Percentiles rank a stretch among this genome's conserved stretches.
phyloP scores from a whole-genome alignment of 345 rosid species.

The Xanthoceras sorbifolium region DNA sequence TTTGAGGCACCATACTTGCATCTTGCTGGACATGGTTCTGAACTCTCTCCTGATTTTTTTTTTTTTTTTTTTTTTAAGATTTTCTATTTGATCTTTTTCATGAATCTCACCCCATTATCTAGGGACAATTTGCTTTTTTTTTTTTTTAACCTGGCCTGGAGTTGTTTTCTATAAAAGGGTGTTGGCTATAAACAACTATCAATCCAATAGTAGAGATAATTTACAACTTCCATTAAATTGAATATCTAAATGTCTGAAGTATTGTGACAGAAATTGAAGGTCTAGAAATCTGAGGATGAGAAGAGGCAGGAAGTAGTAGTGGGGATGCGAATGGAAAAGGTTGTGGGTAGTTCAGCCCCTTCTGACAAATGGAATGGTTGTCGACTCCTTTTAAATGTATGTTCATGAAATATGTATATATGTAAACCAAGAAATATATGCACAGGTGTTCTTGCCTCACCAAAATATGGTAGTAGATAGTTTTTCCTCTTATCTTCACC shows the following conservation, averaged over 20 bases:
- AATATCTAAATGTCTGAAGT: background rate
- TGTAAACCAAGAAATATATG: background rate
- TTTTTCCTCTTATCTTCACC: background rate
- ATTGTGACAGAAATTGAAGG: slow-evolving; percentile 46
- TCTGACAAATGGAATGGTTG: slow-evolving; percentile 17
- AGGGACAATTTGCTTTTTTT: background rate
- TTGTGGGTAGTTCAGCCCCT: slow-evolving; percentile 25
- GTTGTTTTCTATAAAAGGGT: background rate
- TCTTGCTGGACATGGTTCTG: background rate
- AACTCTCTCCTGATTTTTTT: background rate
- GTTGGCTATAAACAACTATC: background rate
- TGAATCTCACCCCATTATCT: background rate
- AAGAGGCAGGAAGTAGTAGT: slow-evolving; percentile 24
- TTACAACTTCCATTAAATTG: too few relatives aligned
- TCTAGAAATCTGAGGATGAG: slow-evolving; percentile 29
- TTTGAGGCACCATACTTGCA: background rate
- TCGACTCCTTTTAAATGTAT: slow-evolving; percentile 21
- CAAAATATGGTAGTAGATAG: background rate
- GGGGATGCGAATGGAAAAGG: slow-evolving; percentile 33
- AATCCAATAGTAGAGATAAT: background rate
- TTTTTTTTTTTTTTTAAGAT: too few relatives aligned
- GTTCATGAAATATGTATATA: background rate
- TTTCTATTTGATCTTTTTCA: too few relatives aligned
- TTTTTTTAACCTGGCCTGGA: background rate
- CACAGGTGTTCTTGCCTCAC: background rate